Evolutionary conservation across 2,329 filamentous ascomycete genomes (phyloP).

Genomic region (Beauveria australis): DNA sequence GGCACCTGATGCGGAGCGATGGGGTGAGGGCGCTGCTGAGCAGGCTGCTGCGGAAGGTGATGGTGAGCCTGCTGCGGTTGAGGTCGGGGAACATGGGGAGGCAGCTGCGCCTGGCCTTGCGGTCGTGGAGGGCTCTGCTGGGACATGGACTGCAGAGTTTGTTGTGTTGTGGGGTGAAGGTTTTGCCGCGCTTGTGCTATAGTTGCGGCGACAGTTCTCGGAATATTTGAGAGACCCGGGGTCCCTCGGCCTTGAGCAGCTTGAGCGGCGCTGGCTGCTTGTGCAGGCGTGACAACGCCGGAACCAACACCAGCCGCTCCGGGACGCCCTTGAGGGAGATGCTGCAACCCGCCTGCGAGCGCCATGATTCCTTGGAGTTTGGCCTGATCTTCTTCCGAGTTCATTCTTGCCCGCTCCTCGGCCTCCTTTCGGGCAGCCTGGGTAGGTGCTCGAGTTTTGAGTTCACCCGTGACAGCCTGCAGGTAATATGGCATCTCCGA

Average conservation of each 20-base stretch:
- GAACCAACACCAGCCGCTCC: conserved; percentile 19
- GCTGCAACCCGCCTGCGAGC: conserved; percentile 44
- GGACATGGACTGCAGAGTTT: conserved; percentile 1
- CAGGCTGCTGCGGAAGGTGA: conserved; percentile 13
- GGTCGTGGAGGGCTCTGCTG: conserved; percentile 9
- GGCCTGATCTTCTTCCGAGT: conserved; percentile 51
- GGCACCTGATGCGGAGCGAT: neutral
- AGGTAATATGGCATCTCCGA: conserved; percentile 86
- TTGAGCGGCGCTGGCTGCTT: conserved; percentile 23
- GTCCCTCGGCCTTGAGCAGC: conserved; percentile 14
- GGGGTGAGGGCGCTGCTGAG: conserved; percentile 12
- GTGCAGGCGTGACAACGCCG: conserved; percentile 26
- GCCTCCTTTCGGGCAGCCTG: conserved; percentile 63
- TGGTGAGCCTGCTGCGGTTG: conserved; percentile 13
- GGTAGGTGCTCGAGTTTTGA: conserved; percentile 75
- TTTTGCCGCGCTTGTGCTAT: conserved; percentile 20
- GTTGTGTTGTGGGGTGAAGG: conserved; percentile 22
- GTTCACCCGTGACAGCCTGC: conserved; percentile 78
- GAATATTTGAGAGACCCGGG: conserved; percentile 15
- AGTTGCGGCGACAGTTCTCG: conserved; percentile 16
- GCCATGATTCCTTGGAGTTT: conserved; percentile 53
- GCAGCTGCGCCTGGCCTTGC: conserved; percentile 19
- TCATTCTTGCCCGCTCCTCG: conserved; percentile 52
- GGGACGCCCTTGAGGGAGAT: conserved; percentile 24
- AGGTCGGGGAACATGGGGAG: conserved; percentile 20